Conservation (phyloP, 2,329 filamentous ascomycete species). For the Fusarium succisae region DNA sequence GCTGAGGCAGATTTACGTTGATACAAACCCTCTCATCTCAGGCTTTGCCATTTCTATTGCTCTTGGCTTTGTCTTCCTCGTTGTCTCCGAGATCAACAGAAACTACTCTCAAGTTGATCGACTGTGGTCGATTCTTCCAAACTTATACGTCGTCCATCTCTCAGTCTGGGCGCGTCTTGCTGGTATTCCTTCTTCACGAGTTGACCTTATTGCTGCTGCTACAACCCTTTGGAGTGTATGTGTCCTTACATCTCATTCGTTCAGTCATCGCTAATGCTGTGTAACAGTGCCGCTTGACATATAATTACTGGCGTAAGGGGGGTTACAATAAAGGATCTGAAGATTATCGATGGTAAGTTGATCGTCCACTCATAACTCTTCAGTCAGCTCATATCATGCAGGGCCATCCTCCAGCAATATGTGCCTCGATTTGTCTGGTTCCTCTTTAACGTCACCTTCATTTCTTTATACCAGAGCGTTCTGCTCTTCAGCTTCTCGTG, state of each 20-base stretch:
- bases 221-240: constrained; percentile 83
- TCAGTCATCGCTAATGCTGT: not conserved
- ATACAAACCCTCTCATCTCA: constrained; percentile 86
- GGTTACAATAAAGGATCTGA: constrained; percentile 90
- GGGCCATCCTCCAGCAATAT: constrained; percentile 75
- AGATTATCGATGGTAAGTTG: constrained; percentile 83
- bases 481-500: constrained; percentile 81
- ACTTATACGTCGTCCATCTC: constrained; percentile 87
- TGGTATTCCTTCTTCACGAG: constrained; percentile 72
- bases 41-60: constrained; percentile 77
- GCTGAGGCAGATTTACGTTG: constrained; percentile 77
- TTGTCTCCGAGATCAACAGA: constrained; percentile 83
- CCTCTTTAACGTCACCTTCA: constrained; percentile 89
- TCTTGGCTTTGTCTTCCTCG: constrained; percentile 75
- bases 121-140: constrained; percentile 88
- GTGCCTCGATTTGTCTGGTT: constrained; percentile 76
- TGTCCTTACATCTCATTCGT: not conserved
- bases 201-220: constrained; percentile 78
- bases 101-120: constrained; percentile 99
- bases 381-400: constrained; percentile 42
- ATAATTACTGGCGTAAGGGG: constrained; percentile 96
- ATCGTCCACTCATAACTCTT: not conserved
- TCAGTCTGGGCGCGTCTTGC: constrained; percentile 82
- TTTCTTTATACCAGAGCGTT: constrained; percentile 83
- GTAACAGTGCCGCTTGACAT: constrained; percentile 80